Base-by-base conservation (phyloP, 345 rosid genomes). In the Geranium rotundifolium region DNA sequence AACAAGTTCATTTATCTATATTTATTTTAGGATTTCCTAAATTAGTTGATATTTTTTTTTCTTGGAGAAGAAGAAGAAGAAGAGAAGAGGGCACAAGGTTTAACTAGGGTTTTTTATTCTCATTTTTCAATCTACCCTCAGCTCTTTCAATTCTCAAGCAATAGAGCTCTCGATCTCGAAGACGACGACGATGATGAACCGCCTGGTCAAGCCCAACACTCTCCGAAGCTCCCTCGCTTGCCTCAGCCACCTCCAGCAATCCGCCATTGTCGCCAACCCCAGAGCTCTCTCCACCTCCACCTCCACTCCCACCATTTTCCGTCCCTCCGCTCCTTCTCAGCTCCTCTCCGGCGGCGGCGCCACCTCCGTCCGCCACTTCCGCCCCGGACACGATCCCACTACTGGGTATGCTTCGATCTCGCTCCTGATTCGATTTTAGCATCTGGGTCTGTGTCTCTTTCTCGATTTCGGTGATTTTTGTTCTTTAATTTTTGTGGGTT, bases 301-400 rank as follows among this genome's bases (percentile, higher is more conserved):
- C 30, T 57, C 61, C 71, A 69, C 58, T 59, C 59, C 57, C 4
- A 67, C 65, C 58, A 31, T 65, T 62, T 73, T 60, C 70, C 58
- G 20, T 14, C 61, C 29, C 41, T 60, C 69, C 63, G 49, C 69
- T 63, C 27, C 67, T 12, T 0, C 7, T 20, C 30, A 15, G 19
- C 37, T 59, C 64, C 9, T 56, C 52, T 3, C 52, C 52, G 41
- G 41, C 41, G 41, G 41, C 41, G 41, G 2, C 52, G 7, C 73
- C 59, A 59, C 66, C 65, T 12, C 80, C 61, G 76, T 82, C 63
- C 89, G 89, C 64, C 54, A 61, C 58, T 67, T 80, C 64, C 84
- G 84, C 55, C 23, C 82, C 2, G 80, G 74, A 13, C 82, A 85
- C 12, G 77, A 79, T 58, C 67, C 84, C 63, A 56, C 60, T 71